Evolutionary conservation across 108 stramenopile genomes (phyloP), one percentile per base, ranked within the genome.

Genomic region (Discostella stelligeroides): DNA sequence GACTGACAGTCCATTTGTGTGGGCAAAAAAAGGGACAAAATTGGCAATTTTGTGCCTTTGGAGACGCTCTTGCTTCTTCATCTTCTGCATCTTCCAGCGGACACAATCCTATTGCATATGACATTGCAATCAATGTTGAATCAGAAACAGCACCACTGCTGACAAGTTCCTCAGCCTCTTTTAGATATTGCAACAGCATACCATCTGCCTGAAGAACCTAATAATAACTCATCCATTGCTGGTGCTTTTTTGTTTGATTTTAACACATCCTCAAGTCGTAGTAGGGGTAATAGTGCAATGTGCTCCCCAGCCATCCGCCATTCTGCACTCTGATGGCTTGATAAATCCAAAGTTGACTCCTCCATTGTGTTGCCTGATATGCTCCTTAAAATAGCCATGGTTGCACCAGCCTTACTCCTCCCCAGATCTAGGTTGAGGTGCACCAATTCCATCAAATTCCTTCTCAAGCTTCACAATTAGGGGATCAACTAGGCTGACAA

Each of bases 191-290:
- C 20, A 27, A 43, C 41, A 63, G 8, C 42, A 63, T 45, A 48
- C 45, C 4, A 7, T 63, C 62, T 17, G 62, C 28, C 15, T 63
- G 62, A 2, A 63, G 47, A n/a, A 46, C 45, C 3, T 49, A 63
- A 15, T 28, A 63, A 46, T 14, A 63, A 14, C 28, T 47, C 28
- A 29, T 63, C 46, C 62, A 63, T 63, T 18, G 18, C 7, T 27
- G 30, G 37, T 60, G 60, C 42, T 6, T 5, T 62, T 7, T 43
- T 20, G n/a, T n/a, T n/a, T n/a, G n/a, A n/a, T n/a, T n/a, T n/a
- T n/a, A n/a, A n/a, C n/a, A n/a, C n/a, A n/a, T 15, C 40, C 24
- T 42, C 17, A 9, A 62, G 41, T 27, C 60, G 40, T 8, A 62
- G 3, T 1, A 62, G 7, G 25, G 41, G 42, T 3, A 62, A 2